A percentile compares a stretch with the other conserved stretches of the same genome.
These are phyloP conservation scores for Aspergillus sp. DNA, from an alignment of 2,329 filamentous ascomycete genomes.

Conservation along the genomic window DNA sequence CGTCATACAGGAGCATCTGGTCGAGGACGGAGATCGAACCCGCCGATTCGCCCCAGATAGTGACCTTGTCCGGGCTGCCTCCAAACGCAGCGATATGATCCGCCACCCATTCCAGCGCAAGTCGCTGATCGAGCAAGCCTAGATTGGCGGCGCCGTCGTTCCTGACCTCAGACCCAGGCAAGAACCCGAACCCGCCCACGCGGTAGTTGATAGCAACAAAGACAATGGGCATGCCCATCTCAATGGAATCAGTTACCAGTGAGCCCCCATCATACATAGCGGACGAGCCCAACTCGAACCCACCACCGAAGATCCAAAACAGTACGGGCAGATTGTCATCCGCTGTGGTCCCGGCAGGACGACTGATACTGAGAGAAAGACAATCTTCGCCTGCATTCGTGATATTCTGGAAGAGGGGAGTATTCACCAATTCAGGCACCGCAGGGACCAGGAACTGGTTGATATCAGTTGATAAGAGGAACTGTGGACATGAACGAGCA, in stretches of 20 bases:
- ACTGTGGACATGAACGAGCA: slow-evolving; percentile 63
- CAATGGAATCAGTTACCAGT: slow-evolving; percentile 33
- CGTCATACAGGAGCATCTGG: slow-evolving; percentile 66
- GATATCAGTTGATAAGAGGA: slow-evolving; percentile 49
- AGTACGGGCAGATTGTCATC: slow-evolving; percentile 56
- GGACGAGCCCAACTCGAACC: slow-evolving; percentile 41
- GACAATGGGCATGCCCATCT: slow-evolving; percentile 56
- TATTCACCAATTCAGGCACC: slow-evolving; percentile 45
- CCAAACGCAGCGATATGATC: slow-evolving; percentile 72
- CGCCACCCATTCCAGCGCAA: slow-evolving; percentile 66
- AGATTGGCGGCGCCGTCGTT: slow-evolving; percentile 61
- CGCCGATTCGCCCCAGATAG: slow-evolving; percentile 68
- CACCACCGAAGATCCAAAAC: slow-evolving; percentile 65
- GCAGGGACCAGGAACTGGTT: slow-evolving; percentile 37
- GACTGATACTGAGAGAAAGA: slow-evolving; percentile 52
- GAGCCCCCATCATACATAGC: slow-evolving; percentile 28
- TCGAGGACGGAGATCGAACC: slow-evolving; percentile 66
- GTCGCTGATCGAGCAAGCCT: slow-evolving; percentile 63
- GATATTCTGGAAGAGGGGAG: slow-evolving; percentile 50
- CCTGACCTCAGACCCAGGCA: slow-evolving; percentile 60
- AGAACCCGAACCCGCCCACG: slow-evolving; percentile 64
- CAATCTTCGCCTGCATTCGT: slow-evolving; percentile 56
- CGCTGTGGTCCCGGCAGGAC: slow-evolving; percentile 49
- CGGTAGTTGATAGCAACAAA: slow-evolving; percentile 75
- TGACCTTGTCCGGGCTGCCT: slow-evolving; percentile 69